Base-by-base conservation (phyloP, 2,329 filamentous ascomycete genomes). In the Aspergillus alliaceus region DNA sequence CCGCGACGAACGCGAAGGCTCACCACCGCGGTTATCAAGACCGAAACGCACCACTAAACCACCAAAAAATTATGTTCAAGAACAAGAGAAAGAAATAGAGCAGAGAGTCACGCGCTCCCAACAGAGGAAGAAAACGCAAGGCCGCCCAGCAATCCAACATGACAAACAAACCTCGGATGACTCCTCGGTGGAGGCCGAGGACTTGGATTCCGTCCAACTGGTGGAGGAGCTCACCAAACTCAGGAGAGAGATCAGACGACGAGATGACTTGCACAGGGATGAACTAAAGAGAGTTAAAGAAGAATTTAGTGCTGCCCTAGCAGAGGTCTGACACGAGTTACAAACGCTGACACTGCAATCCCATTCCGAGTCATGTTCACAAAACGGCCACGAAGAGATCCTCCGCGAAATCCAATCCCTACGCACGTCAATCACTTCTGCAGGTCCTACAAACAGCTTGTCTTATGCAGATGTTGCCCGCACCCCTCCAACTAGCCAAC, bases 401-500 rank as follows among this genome's bases (percentile, higher is more conserved):
- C 58, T 66, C 1, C 59, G 59, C 46, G 61, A 66, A 48, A 64
- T 64, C 40, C 51, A 66, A 57, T 62, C 62, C 59, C 40, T 66
- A 6, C 57, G 59, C 25, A 54, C 51, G 24, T 49, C 12, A 44
- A 61, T 63, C 53, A 63, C 39, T 44, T 14, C 51, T 14, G 11
- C 48, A 47, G 52, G 27, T 37, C 35, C 27, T 29, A 59, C 37
- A 11, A 39, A 49, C 14, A 56, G 46, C 53, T 59, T 49, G 20
- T 65, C 55, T 53, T 65, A 65, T 59, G 52, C 51, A 59, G 59
- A 64, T 62, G 51, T 64, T n/a, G 52, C 57, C 39, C 53, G 49
- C 6, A 64, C 58, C 22, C 51, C 60, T n/a, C 57, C 44, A 42
- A 22, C 25, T 37, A 64, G 59, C 39, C 6, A 66, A 52, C 57